A percentile compares a stretch with the other conserved stretches of the same genome.
phyloP scores from a whole-genome alignment of 768 basidiomycete species.

The Krasilnikovozyma curviuscula region DNA sequence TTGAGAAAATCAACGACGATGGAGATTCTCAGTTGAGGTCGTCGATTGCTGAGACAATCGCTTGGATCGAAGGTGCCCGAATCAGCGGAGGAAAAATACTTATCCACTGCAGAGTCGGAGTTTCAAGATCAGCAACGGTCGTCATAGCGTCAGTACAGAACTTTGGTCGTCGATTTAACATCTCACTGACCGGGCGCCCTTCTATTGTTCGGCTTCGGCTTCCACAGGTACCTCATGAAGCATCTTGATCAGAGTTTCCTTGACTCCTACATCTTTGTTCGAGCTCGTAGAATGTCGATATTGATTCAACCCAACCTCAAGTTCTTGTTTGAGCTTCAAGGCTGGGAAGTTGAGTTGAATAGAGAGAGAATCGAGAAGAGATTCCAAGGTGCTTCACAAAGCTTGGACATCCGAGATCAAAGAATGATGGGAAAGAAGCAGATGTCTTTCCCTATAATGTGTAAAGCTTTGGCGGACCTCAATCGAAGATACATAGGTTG shows the following conservation, averaged over 20 bases:
- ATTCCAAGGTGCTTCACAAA: no score
- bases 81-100: conserved; percentile 68
- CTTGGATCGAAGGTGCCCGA: conserved; percentile 80
- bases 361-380: no score
- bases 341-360: conserved; percentile 56
- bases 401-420: no score
- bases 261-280: conserved; percentile 61
- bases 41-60: conserved; percentile 67
- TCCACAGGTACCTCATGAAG: conserved; percentile 72
- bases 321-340: conserved; percentile 81
- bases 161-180: not conserved
- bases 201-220: no score
- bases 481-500: no score
- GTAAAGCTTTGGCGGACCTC: no score
- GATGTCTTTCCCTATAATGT: conserved; percentile 4
- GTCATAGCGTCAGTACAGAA: conserved; percentile 37
- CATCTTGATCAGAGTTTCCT: conserved; percentile 65
- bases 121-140: conserved; percentile 80
- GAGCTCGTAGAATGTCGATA: conserved; percentile 60
- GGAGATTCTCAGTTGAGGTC: conserved; percentile 87
- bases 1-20: conserved; percentile 57
- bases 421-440: conserved; percentile 8
- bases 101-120: conserved; percentile 99
- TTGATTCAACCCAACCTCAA: conserved; percentile 91
- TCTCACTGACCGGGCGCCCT: no score